These are phyloP conservation scores for Fusarium coffeatum DNA, from an alignment of 2,329 filamentous ascomycete species.

Conservation along the genomic window DNA sequence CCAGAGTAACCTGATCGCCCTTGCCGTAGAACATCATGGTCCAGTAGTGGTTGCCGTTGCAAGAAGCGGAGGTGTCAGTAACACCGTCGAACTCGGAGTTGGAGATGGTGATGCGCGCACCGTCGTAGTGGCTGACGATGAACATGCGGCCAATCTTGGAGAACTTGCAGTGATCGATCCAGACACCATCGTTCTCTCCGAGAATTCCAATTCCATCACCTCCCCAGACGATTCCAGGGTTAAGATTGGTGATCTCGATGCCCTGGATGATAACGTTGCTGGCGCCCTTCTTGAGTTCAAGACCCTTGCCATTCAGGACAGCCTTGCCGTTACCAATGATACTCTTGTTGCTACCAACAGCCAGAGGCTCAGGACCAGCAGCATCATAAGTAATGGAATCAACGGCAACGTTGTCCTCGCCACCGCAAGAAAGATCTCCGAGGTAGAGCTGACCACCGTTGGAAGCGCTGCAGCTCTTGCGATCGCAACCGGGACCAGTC, in stretches of 20 bases:
- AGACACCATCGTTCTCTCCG: slow-evolving; percentile 38
- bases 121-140: slow-evolving; percentile 52
- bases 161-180: slow-evolving; percentile 54
- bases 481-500: slow-evolving; percentile 44
- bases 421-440: slow-evolving; percentile 45
- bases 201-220: slow-evolving; percentile 30
- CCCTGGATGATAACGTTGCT: slow-evolving; percentile 65
- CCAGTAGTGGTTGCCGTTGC: slow-evolving; percentile 51
- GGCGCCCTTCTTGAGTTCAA: slow-evolving; percentile 56
- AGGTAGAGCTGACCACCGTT: slow-evolving; percentile 48
- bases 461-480: slow-evolving; percentile 45
- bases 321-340: slow-evolving; percentile 45
- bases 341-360: slow-evolving; percentile 48
- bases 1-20: slow-evolving; percentile 43
- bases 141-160: slow-evolving; percentile 57
- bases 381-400: slow-evolving; percentile 47
- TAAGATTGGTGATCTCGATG: slow-evolving; percentile 59
- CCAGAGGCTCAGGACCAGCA: slow-evolving; percentile 39
- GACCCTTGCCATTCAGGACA: slow-evolving; percentile 53
- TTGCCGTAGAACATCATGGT: slow-evolving; percentile 49
- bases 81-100: slow-evolving; percentile 56
- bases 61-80: slow-evolving; percentile 46
- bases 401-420: slow-evolving; percentile 39
- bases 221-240: slow-evolving; percentile 50
- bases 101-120: slow-evolving; percentile 51